Evolutionary conservation across 169 alveolate species (phyloP).

Genomic region (Plasmodium yoelii): DNA sequence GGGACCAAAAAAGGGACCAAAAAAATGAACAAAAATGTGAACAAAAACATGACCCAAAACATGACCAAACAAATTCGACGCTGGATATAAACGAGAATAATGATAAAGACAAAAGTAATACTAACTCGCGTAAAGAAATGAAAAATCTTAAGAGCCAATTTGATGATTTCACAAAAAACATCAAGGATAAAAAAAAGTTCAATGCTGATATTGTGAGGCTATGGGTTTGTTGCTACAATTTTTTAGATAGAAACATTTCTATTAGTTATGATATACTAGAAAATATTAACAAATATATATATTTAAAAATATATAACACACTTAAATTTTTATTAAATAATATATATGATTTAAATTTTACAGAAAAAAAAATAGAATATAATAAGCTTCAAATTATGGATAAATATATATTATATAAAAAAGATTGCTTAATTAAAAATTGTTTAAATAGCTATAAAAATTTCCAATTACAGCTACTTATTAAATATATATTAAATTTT

Average conservation of each 20-base stretch:
- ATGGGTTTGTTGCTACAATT: constrained; percentile 71
- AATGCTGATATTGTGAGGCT: constrained; percentile 72
- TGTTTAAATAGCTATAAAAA: constrained; percentile 28
- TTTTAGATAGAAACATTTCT: constrained; percentile 29
- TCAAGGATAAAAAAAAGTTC: constrained; percentile 8
- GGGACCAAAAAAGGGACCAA: background rate
- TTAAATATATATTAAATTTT: constrained; percentile 53
- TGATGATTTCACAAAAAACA: background rate
- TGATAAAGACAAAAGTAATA: background rate
- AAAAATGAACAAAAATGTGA: background rate
- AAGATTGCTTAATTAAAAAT: constrained; percentile 28
- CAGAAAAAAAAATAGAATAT: constrained; percentile 3
- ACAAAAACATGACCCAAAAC: background rate
- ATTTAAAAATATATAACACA: constrained; percentile 60
- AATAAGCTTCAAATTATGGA: constrained; percentile 63
- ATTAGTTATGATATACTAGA: constrained; percentile 58
- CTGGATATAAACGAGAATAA: background rate
- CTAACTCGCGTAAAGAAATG: background rate
- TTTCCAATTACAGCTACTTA: constrained; percentile 39
- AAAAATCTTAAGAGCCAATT: background rate
- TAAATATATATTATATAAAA: constrained; percentile 32
- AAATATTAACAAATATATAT: constrained; percentile 47
- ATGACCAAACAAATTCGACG: background rate
- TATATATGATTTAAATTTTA: constrained; percentile 37
- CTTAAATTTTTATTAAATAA: constrained; percentile 59